These are phyloP conservation scores for Bruguiera parviflora DNA, from an alignment of 345 rosid genomes.

Conservation along the genomic window DNA sequence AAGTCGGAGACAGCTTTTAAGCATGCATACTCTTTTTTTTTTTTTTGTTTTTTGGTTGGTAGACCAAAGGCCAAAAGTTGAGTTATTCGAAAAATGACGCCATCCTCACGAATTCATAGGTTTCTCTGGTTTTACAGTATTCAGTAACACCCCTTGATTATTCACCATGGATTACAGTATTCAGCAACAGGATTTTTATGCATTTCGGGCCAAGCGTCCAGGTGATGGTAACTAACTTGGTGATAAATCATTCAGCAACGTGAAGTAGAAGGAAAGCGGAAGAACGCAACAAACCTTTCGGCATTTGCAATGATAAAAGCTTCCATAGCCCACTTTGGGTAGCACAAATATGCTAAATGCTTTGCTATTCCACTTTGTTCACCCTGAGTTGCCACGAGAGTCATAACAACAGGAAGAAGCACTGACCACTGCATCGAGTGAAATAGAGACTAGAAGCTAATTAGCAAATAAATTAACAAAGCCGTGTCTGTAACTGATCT, in stretches of 20 bases:
- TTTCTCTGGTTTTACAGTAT: background rate
- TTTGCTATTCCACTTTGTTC: conserved; percentile 37
- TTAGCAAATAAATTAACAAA: background rate
- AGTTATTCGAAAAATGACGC: no score
- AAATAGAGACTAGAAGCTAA: conserved; percentile 1
- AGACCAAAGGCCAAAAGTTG: no score
- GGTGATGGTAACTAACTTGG: no score
- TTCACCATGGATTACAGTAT: background rate
- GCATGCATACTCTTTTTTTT: no score
- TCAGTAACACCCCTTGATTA: background rate
- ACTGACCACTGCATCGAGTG: conserved; percentile 62
- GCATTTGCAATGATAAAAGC: conserved; percentile 78
- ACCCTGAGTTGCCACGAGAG: conserved; percentile 71
- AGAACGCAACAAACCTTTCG: conserved; percentile 39
- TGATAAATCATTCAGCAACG: background rate
- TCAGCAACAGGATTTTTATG: background rate
- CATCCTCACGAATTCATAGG: no score
- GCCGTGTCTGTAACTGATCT: background rate
- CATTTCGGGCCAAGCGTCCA: no score
- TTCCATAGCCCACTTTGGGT: conserved; percentile 84
- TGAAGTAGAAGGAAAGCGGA: background rate
- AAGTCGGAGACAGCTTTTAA: no score
- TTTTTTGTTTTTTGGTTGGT: no score
- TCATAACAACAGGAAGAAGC: conserved; percentile 75
- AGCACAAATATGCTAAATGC: conserved; percentile 53